Evolutionary conservation across 805 yeast species (phyloP).

Genomic region (Myxozyma geophila): DNA sequence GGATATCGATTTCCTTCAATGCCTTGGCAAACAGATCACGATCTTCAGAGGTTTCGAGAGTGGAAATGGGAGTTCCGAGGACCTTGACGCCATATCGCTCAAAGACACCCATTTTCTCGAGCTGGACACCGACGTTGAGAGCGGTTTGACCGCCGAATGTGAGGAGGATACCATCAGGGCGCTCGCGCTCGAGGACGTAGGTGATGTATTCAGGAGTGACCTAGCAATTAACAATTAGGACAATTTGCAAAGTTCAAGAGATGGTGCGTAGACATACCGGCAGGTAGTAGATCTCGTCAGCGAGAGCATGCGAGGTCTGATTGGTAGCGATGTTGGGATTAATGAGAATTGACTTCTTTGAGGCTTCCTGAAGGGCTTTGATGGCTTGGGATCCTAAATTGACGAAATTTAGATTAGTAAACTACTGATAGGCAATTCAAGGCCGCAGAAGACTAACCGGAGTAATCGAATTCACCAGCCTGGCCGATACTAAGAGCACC

Average conservation of each 20-base stretch:
- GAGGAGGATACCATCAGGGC: constrained; percentile 92
- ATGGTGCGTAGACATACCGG: constrained; percentile 55
- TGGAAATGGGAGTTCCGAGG: constrained; percentile 94
- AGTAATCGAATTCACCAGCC: constrained; percentile 99
- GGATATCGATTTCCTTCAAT: constrained; percentile 89
- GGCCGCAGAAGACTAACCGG: constrained; percentile 61
- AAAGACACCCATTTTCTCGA: constrained; percentile 93
- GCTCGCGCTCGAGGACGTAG: constrained; percentile 92
- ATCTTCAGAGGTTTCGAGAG: constrained; percentile 95
- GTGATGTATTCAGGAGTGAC: constrained; percentile 93
- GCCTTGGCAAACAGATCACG: constrained; percentile 96
- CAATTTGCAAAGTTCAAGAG: neutral
- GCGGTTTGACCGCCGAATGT: constrained; percentile 99
- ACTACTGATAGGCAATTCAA: neutral
- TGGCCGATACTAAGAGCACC: constrained; percentile 99
- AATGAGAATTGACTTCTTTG: constrained; percentile 91
- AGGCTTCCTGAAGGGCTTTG: constrained; percentile 97
- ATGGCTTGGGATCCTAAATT: constrained; percentile 85
- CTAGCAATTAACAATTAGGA: neutral
- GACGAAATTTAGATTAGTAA: neutral
- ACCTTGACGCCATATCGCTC: constrained; percentile 91
- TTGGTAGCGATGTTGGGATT: constrained; percentile 98
- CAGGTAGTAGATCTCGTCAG: constrained; percentile 92
- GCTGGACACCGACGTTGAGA: constrained; percentile 90
- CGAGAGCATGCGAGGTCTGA: constrained; percentile 96